phyloP scores from a whole-genome alignment of 352 stramenopile genomes.

The Globisporangium acanthophoron region DNA sequence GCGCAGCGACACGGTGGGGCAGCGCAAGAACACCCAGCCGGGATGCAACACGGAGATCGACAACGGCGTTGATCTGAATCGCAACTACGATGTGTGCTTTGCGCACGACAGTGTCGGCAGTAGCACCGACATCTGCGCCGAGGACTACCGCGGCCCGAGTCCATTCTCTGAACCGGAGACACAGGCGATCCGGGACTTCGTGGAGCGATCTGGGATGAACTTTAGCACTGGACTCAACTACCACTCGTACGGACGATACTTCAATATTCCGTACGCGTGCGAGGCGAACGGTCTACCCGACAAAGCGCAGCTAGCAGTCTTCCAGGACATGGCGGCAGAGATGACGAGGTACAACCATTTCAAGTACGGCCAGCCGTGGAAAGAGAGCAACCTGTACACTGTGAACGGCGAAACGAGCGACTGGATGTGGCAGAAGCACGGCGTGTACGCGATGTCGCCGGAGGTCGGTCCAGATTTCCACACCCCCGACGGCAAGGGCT shows the following conservation, averaged over 20 bases:
- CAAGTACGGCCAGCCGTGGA: conserved; percentile 72
- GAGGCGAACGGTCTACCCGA: conserved; percentile 44
- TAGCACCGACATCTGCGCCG: conserved; percentile 55
- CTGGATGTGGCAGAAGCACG: conserved; percentile 79
- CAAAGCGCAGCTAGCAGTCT: conserved; percentile 30
- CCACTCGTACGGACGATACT: conserved; percentile 77
- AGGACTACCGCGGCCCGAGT: conserved; percentile 62
- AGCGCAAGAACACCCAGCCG: conserved; percentile 63
- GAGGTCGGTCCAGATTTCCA: conserved; percentile 71
- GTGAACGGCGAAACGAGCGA: conserved; percentile 86
- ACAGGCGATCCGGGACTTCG: conserved; percentile 57
- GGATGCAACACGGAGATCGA: conserved; percentile 31
- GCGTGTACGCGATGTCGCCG: conserved; percentile 82
- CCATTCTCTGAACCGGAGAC: conserved; percentile 84
- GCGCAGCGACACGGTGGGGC: conserved; percentile 24
- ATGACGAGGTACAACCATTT: conserved; percentile 78
- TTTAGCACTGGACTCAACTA: conserved; percentile 77
- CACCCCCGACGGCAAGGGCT: conserved; percentile 28
- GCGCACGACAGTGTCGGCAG: conserved; percentile 51
- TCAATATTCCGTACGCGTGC: conserved; percentile 84
- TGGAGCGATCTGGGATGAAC: conserved; percentile 40
- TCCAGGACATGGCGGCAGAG: conserved; percentile 46
- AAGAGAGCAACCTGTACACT: conserved; percentile 79
- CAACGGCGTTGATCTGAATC: conserved; percentile 73
- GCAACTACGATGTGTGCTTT: conserved; percentile 85